A percentile compares a stretch with the other conserved stretches of the same genome.
Conservation (phyloP, 202 grass and related monocot species). For the Eragrostis tef region DNA sequence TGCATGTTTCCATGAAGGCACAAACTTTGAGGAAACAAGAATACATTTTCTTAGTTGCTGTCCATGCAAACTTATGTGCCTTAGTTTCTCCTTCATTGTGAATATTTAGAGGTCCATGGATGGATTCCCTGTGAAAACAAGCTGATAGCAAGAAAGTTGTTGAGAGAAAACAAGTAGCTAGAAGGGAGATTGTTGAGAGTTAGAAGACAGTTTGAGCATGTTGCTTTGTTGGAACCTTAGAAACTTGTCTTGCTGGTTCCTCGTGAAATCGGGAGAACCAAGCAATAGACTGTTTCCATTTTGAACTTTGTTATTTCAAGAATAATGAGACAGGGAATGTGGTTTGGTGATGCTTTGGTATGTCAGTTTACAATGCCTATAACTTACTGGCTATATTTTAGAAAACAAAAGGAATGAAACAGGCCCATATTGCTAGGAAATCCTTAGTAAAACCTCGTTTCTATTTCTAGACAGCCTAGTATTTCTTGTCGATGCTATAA, state of each 20-base stretch:
- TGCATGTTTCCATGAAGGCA: not conserved
- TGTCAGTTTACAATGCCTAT: not conserved
- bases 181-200: not conserved
- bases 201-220: not conserved
- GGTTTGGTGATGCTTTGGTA: not conserved
- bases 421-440: no score
- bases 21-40: not conserved
- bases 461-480: no score
- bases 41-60: not conserved
- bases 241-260: constrained; percentile 1
- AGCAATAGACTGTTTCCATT: not conserved
- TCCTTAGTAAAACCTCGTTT: no score
- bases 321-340: not conserved
- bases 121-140: constrained; percentile 10
- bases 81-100: constrained; percentile 17
- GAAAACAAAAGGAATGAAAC: no score
- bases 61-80: not conserved
- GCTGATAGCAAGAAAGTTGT: no score
- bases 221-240: not conserved
- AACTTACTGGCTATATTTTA: not conserved
- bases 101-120: not conserved
- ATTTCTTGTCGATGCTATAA: constrained; percentile 3
- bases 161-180: not conserved
- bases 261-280: not conserved
- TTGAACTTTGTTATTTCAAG: not conserved